A percentile compares a stretch with the other conserved stretches of the same genome.
These are phyloP conservation scores for Pyrenochaeta sp. DNA, from an alignment of 2,329 filamentous ascomycete species.

Conservation along the genomic window DNA sequence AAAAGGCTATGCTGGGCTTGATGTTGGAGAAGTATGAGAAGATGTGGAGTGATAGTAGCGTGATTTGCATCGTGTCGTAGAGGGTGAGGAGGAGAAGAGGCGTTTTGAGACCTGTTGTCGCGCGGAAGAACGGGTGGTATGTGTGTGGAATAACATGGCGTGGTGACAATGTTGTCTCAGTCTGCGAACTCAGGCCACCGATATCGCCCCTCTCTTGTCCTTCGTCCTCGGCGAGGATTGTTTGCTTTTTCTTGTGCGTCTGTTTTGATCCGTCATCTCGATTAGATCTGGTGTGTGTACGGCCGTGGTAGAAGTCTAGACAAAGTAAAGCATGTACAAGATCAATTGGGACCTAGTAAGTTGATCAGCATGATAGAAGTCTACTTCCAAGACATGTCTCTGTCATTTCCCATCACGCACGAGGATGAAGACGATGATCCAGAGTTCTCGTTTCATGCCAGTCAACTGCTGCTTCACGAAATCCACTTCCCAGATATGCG, in stretches of 20 bases:
- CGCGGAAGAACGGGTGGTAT: slow-evolving; percentile 7
- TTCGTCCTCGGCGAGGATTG: no score
- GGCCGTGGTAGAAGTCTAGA: slow-evolving; percentile 20
- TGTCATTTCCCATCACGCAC: slow-evolving; percentile 5
- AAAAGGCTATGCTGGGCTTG: slow-evolving; percentile 8
- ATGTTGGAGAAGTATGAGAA: slow-evolving; percentile 14
- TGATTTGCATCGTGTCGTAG: slow-evolving; percentile 11
- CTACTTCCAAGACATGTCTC: background rate
- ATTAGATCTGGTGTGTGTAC: no score
- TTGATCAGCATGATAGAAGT: background rate
- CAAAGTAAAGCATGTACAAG: slow-evolving; percentile 14
- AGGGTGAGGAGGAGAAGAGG: slow-evolving; percentile 4
- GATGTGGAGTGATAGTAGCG: slow-evolving; percentile 12
- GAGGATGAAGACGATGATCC: slow-evolving; percentile 15
- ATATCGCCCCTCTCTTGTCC: no score
- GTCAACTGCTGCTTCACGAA: slow-evolving; percentile 15
- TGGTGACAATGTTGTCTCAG: background rate
- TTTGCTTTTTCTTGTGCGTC: no score
- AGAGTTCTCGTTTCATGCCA: slow-evolving; percentile 13
- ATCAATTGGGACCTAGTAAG: slow-evolving; percentile 14
- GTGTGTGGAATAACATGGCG: slow-evolving; percentile 1
- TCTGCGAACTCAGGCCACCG: no score
- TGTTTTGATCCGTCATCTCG: no score
- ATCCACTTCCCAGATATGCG: slow-evolving; percentile 10
- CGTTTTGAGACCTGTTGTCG: background rate